Evolutionary conservation across 257 asterid genomes (phyloP).

Genomic region (Solanum sparsipilum): DNA sequence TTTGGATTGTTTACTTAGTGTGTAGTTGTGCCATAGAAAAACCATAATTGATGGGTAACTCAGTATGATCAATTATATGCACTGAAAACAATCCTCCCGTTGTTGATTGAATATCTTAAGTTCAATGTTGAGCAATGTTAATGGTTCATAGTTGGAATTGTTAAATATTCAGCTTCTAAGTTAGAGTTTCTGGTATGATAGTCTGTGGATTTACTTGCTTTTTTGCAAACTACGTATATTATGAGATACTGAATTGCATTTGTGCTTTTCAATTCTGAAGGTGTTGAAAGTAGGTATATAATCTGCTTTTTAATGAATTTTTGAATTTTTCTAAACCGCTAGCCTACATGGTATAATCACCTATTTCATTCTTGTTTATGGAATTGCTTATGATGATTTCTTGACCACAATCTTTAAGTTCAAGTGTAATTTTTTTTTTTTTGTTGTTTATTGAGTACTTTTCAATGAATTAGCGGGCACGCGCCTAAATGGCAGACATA

Average conservation of each 20-base stretch:
- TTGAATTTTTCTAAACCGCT: background rate
- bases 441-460: background rate
- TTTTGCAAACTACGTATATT: background rate
- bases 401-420: background rate
- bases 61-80: background rate
- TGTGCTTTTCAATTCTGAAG: background rate
- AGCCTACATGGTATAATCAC: background rate
- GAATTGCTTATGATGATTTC: background rate
- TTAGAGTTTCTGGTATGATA: background rate
- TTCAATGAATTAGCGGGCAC: background rate
- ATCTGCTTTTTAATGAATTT: background rate
- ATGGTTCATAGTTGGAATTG: background rate
- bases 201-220: background rate
- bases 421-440: no score
- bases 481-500: background rate
- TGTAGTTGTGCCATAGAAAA: background rate
- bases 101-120: background rate
- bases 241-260: background rate
- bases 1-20: background rate
- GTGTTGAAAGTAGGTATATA: background rate
- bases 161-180: background rate
- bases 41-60: background rate
- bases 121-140: background rate
- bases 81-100: background rate
- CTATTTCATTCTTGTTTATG: background rate